These are phyloP conservation scores for Pseudogymnoascus sp. DNA, from an alignment of 2,329 filamentous ascomycete genomes.

Conservation along the genomic window DNA sequence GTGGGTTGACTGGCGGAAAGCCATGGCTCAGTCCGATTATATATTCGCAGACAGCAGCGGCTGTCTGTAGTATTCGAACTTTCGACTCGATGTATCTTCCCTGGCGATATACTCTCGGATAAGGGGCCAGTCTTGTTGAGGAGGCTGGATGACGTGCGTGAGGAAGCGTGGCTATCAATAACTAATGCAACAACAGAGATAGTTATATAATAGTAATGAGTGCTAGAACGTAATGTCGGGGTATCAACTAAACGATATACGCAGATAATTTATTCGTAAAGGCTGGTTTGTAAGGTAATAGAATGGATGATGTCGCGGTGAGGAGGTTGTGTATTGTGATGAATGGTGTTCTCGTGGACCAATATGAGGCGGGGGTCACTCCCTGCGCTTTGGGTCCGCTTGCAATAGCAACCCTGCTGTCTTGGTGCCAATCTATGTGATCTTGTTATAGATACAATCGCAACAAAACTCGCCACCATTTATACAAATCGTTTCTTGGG, in stretches of 20 bases:
- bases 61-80: not conserved
- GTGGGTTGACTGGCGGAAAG: slow-evolving; percentile 52
- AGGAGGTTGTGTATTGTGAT: not conserved
- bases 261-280: not conserved
- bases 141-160: not conserved
- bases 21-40: slow-evolving; percentile 33
- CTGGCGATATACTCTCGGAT: not conserved
- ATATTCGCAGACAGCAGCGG: not conserved
- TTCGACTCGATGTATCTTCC: not conserved
- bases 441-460: not conserved
- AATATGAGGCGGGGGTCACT: slow-evolving; percentile 8
- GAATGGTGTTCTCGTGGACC: slow-evolving; percentile 4
- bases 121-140: not conserved
- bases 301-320: slow-evolving; percentile 3
- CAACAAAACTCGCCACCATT: not conserved
- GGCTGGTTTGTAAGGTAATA: not conserved
- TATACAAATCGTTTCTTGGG: not conserved
- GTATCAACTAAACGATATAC: slow-evolving; percentile 2
- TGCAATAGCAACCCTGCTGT: slow-evolving; percentile 5
- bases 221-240: not conserved
- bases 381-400: not conserved
- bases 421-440: not conserved
- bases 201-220: not conserved
- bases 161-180: not conserved
- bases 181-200: not conserved